A percentile compares a stretch with the other conserved stretches of the same genome.
phyloP scores from a whole-genome alignment of 192 early-diverging fungal species.

The Coemansia asiatica region DNA sequence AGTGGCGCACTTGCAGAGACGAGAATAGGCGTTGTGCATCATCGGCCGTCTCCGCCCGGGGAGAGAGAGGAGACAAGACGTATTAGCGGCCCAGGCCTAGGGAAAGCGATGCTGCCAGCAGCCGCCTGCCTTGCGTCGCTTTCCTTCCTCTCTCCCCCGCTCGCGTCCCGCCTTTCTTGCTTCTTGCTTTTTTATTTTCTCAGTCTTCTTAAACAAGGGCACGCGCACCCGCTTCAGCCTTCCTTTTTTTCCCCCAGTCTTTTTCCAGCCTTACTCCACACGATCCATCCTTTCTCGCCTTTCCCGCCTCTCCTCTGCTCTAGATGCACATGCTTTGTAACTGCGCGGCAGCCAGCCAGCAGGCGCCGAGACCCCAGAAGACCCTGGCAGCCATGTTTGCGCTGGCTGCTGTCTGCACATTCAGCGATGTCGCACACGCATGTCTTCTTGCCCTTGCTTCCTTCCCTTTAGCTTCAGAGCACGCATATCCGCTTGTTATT shows the following conservation, averaged over 20 bases:
- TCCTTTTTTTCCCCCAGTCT: not conserved
- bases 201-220: not conserved
- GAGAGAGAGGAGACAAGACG: not conserved
- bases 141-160: not conserved
- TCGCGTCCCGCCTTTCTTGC: not conserved
- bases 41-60: not conserved
- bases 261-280: slow-evolving; percentile 9
- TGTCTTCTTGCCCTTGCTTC: slow-evolving; percentile 11
- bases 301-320: not conserved
- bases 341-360: not conserved
- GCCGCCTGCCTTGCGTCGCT: not conserved
- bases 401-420: not conserved
- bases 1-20: not conserved
- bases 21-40: not conserved
- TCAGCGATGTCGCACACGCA: not conserved
- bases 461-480: slow-evolving; percentile 1
- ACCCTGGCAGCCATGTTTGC: not conserved
- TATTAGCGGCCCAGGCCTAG: not conserved
- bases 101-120: not conserved
- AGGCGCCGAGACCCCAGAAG: not conserved
- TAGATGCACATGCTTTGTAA: slow-evolving; percentile 5
- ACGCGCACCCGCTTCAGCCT: not conserved
- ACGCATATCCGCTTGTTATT: slow-evolving; percentile 1
- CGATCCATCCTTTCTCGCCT: not conserved
- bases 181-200: not conserved